Conservation (phyloP, 1,139 yeast species). For the Eremothecium gossypii region DNA sequence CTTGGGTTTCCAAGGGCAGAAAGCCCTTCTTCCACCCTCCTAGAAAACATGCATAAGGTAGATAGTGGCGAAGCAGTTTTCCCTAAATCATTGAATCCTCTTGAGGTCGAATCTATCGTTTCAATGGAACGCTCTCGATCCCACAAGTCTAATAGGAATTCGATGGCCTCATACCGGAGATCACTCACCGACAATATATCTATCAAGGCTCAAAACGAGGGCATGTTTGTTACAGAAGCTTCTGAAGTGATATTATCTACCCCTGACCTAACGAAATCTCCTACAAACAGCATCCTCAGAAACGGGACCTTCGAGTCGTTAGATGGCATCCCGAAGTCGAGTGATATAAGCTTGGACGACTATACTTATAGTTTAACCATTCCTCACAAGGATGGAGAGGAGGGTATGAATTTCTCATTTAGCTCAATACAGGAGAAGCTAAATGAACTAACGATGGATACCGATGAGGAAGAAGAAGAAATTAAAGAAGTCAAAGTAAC, state of each 20-base stretch:
- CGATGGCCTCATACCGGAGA: conserved; percentile 20
- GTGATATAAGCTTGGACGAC: conserved; percentile 1
- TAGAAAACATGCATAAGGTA: conserved; percentile 12
- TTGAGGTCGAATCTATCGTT: conserved; percentile 67
- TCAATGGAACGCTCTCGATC: conserved; percentile 65
- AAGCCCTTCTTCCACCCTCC: conserved; percentile 1
- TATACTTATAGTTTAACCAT: not conserved
- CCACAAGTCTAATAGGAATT: conserved; percentile 22
- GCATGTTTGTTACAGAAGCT: conserved; percentile 33
- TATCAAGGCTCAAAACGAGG: conserved; percentile 33
- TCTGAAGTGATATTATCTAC: conserved; percentile 25
- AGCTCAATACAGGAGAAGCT: conserved; percentile 23
- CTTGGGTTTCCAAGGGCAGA: not conserved
- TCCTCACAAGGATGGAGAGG: conserved; percentile 6
- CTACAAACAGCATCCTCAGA: conserved; percentile 47
- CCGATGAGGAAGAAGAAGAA: conserved; percentile 1
- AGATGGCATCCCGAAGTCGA: not conserved
- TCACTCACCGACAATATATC: conserved; percentile 32
- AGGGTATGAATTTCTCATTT: conserved; percentile 12
- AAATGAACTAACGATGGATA: conserved; percentile 15
- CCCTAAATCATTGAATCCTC: conserved; percentile 56
- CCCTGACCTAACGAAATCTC: conserved; percentile 32
- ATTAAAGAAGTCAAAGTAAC: not conserved
- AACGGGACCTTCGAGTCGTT: conserved; percentile 26
- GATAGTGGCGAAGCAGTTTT: conserved; percentile 55